Base-by-base conservation (phyloP, 768 basidiomycete genomes). In the Tubosaeta sp. region DNA sequence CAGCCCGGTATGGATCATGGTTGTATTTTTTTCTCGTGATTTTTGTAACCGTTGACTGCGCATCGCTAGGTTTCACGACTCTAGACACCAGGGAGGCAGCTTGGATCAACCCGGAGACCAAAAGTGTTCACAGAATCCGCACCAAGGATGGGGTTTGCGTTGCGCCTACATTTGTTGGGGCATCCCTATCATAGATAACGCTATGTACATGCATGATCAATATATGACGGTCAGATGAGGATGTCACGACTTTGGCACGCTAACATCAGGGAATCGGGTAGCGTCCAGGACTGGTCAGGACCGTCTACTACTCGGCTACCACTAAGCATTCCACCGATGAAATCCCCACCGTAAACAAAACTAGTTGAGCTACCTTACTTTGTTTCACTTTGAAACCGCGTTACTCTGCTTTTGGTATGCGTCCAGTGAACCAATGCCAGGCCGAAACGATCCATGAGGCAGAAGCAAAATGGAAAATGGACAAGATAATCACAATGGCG, bases 21-120 rank as follows among this genome's bases (percentile, higher is more conserved):
- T 30, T 27, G 30, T 47, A 49, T 48, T 31, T 41, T 57, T n/a
- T 44, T 40, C 46, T 42, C 8, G 5, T 24, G n/a, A 43, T n/a
- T 50, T 51, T 34, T 51, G 49, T 31, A 48, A 51, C 11, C 12
- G 30, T 11, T 45, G 43, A 24, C 30, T 57, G 22, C 19, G 9
- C 46, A 18, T 46, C 18, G 40, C 21, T 57, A 84, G 90, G 86
- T 18, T 96, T 99, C 66, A 93, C 78, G 32, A 98, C 96, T 6
- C 76, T 98, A 6, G 87, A 94, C 48, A 81, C 81, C 14, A 80
- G 72, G 56, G 64, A 68, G 40, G 95, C 94, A 22, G 94, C 91
- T 8, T 98, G 96, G 95, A 73, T 97, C 46, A 85, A 96, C 66
- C 86, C 92, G 6, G 74, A 66, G 32, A 90, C 88, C 14, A 86